These are phyloP conservation scores for Aureobasidium sp. DNA, from an alignment of 2,329 filamentous ascomycete species.

Conservation along the genomic window DNA sequence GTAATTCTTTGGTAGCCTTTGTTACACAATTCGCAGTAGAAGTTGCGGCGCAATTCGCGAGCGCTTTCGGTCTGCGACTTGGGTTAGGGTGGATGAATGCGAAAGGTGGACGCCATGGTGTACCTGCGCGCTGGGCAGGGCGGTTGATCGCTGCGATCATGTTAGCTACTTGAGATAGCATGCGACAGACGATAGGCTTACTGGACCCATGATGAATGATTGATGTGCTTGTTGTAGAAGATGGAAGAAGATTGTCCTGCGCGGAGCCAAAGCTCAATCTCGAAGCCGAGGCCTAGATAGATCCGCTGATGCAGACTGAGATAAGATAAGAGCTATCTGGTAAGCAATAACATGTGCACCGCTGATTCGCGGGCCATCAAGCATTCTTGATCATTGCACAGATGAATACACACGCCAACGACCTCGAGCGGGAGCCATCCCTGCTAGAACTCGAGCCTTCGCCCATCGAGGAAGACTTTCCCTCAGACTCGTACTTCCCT, in stretches of 20 bases:
- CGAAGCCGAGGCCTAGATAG: not conserved
- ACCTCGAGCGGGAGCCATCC: conserved; percentile 19
- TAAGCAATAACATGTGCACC: conserved; percentile 3
- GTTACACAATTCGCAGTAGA: conserved; percentile 61
- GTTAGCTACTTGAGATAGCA: not conserved
- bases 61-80: not conserved
- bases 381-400: not conserved
- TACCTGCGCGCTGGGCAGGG: conserved; percentile 10
- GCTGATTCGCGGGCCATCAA: conserved; percentile 4
- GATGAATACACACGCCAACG: not conserved
- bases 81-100: not conserved
- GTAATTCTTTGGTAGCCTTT: conserved; percentile 95
- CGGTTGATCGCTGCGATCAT: conserved; percentile 1
- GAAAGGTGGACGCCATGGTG: not conserved
- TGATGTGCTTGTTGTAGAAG: not conserved
- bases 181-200: not conserved
- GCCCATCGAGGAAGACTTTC: conserved; percentile 56
- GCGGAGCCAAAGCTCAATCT: not conserved
- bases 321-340: not conserved
- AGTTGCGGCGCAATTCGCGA: conserved; percentile 10
- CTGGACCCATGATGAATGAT: conserved; percentile 11
- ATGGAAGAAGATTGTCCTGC: not conserved
- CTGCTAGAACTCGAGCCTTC: conserved; percentile 74
- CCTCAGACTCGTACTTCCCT: conserved; percentile 37
- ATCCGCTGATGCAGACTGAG: not conserved